Conservation (phyloP, 2,329 filamentous ascomycete genomes). For the Colletotrichum incanum region DNA sequence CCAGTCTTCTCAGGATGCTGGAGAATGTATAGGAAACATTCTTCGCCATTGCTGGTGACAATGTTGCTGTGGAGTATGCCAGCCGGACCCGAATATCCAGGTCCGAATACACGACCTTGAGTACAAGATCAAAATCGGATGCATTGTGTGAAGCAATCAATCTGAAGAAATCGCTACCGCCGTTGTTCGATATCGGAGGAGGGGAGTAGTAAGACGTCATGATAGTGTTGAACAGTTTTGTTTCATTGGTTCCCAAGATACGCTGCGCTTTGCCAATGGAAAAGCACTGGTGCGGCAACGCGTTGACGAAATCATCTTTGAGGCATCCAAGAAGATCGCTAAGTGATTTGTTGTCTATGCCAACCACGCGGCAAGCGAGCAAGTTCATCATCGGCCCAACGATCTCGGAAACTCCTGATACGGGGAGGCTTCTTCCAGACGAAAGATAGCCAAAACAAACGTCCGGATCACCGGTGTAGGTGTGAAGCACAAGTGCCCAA, state of each 20-base stretch:
- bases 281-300: constrained; percentile 34
- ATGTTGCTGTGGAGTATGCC: constrained; percentile 6
- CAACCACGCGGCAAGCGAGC: constrained; percentile 5
- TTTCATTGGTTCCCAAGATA: constrained; percentile 12
- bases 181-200: neutral
- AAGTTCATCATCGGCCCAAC: constrained; percentile 40
- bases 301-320: constrained; percentile 32
- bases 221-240: constrained; percentile 42
- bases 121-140: constrained; percentile 32
- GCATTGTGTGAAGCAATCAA: constrained; percentile 21
- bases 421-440: constrained; percentile 26
- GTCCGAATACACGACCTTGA: constrained; percentile 30
- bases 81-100: constrained; percentile 2
- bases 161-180: constrained; percentile 7
- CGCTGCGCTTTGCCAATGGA: constrained; percentile 40
- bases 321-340: constrained; percentile 5
- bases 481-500: constrained; percentile 29
- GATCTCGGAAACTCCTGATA: constrained; percentile 20
- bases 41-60: constrained; percentile 18
- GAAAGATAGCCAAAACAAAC: constrained; percentile 38
- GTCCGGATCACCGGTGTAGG: constrained; percentile 22
- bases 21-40: constrained; percentile 28
- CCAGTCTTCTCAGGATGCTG: constrained; percentile 1
- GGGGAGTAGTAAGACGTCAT: constrained; percentile 32
- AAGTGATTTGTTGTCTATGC: constrained; percentile 9